Evolutionary conservation across 1,284 basidiomycete species (phyloP), one percentile per base, ranked within the genome.

Genomic region (Leccinum angustisporum): DNA sequence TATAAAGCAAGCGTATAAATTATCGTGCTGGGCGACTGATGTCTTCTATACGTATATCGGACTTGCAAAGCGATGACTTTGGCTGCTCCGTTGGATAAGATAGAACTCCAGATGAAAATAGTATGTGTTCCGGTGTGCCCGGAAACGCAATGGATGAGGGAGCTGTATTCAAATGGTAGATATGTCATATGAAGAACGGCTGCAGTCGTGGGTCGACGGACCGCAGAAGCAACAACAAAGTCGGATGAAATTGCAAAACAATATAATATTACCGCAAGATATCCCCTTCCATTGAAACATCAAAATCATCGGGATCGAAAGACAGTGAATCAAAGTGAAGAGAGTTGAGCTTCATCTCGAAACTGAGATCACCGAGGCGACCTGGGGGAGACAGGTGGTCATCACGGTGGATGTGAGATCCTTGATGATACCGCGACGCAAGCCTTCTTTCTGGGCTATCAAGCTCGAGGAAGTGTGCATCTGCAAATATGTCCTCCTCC

Each of bases 291-390:
- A 64, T 72, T 46, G 62, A 54, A 40, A 76, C 54, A 66, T 74
- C 67, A 63, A 85, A 87, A 53, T 78, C 79, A 62, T 86, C 81
- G 21, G 80, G 79, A 69, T 90, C 85, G 61, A 90, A 87, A 58
- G 85, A 86, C 51, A 90, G 66, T 1, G 81, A 78, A 63, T 89
- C 87, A 67, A 89, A 90, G 68, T 87, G 86, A 58, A 90, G 75
- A 27, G 88, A 88, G 68, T 88, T 85, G 16, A 90, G 81, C 52
- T 75, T 77, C 84, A 88, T 84, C 75, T 90, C 86, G 58, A 85
- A 74, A 62, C 80, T 81, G 63, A 75, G 63, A 56, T 84, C 79
- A 27, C 68, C 59, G 25, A 61, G 59, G 53, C 56, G 70, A 56
- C 46, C 57, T 21, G 55, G 57, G 14, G 55, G 50, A 38, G 57